phyloP scores from a whole-genome alignment of 768 basidiomycete species.

The Boletellus sp. region DNA sequence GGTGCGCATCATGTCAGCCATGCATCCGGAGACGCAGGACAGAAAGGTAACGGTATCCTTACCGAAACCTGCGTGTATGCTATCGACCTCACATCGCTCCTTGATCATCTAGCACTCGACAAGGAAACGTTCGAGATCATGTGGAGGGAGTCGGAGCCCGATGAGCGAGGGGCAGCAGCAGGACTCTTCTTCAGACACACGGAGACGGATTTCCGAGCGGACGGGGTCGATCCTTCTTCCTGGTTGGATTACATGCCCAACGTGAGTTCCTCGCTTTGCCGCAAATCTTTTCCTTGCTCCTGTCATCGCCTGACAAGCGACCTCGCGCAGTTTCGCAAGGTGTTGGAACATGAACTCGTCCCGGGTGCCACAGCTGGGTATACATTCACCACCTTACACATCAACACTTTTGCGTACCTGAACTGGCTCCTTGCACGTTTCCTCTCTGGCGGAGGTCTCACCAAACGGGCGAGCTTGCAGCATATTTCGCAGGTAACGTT shows the following conservation, averaged over 20 bases:
- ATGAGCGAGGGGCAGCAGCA: conserved; percentile 42
- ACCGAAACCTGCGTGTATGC: background rate
- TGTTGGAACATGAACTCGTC: conserved; percentile 41
- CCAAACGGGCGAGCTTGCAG: conserved; percentile 57
- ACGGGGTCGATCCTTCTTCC: conserved; percentile 29
- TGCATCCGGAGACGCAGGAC: conserved; percentile 46
- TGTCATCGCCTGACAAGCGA: background rate
- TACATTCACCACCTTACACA: conserved; percentile 62
- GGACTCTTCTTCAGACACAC: conserved; percentile 60
- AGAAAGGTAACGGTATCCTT: conserved; percentile 44
- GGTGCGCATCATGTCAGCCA: conserved; percentile 77
- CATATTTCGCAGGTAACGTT: conserved; percentile 59
- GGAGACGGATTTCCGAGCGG: conserved; percentile 59
- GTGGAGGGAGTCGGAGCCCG: conserved; percentile 68
- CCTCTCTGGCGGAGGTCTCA: conserved; percentile 54
- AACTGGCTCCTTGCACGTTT: conserved; percentile 62
- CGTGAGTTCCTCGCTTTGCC: conserved; percentile 31
- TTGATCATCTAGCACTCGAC: conserved; percentile 52
- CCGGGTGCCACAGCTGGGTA: conserved; percentile 45
- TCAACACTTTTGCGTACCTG: conserved; percentile 63
- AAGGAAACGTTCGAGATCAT: conserved; percentile 69
- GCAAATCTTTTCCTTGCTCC: background rate
- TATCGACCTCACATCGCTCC: background rate
- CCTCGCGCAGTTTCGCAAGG: conserved; percentile 29
- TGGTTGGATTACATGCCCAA: conserved; percentile 52